Conservation (phyloP, 805 yeast genomes). For the Kluyveromyces dobzhanskii region DNA sequence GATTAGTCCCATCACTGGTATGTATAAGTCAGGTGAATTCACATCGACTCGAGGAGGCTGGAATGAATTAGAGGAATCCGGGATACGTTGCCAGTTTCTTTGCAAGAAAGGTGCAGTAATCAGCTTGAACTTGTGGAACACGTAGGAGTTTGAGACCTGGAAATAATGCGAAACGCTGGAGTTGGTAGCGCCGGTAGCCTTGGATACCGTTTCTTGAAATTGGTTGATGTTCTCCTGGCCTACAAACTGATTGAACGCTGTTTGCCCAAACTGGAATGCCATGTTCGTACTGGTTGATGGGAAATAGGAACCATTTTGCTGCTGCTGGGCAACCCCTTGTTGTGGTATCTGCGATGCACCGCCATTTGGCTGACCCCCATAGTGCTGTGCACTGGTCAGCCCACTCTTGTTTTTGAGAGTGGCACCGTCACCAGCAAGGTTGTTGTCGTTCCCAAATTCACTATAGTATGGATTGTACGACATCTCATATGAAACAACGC, state of each 20-base stretch:
- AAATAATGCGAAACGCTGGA: slow-evolving; percentile 74
- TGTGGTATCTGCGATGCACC: slow-evolving; percentile 10
- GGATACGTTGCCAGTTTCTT: slow-evolving; percentile 69
- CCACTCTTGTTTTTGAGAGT: slow-evolving; percentile 8
- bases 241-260: slow-evolving; percentile 46
- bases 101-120: slow-evolving; percentile 82
- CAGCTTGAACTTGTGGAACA: slow-evolving; percentile 58
- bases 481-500: neutral
- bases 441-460: neutral
- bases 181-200: slow-evolving; percentile 28
- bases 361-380: slow-evolving; percentile 16
- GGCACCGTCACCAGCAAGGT: neutral
- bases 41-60: slow-evolving; percentile 76
- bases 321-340: slow-evolving; percentile 7
- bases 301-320: slow-evolving; percentile 38
- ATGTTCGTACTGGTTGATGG: slow-evolving; percentile 73
- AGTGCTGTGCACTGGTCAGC: neutral
- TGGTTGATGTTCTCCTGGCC: slow-evolving; percentile 52
- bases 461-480: slow-evolving; percentile 4
- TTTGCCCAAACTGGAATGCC: slow-evolving; percentile 83
- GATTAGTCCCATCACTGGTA: slow-evolving; percentile 87
- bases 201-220: slow-evolving; percentile 40
- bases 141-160: slow-evolving; percentile 86
- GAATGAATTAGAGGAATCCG: slow-evolving; percentile 15
- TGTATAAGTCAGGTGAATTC: slow-evolving; percentile 94